These are phyloP conservation scores for Fusarium irregulare DNA, from an alignment of 2,329 filamentous ascomycete species.

Conservation along the genomic window DNA sequence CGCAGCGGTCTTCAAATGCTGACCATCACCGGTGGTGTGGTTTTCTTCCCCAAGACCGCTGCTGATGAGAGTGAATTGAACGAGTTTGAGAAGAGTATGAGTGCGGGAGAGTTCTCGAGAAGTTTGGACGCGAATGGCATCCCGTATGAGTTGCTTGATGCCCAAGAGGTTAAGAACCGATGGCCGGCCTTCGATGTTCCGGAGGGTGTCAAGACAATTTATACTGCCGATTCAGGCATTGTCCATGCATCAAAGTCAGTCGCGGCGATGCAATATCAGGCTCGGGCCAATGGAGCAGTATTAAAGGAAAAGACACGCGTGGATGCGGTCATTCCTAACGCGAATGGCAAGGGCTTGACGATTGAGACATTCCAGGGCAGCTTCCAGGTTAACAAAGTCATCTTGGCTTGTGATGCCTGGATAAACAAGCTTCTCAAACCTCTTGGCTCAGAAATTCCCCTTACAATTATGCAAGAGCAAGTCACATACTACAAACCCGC, in stretches of 20 bases:
- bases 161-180: slow-evolving; percentile 23
- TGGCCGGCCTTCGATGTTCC: slow-evolving; percentile 41
- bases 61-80: neutral
- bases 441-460: slow-evolving; percentile 22
- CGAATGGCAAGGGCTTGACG: neutral
- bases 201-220: slow-evolving; percentile 26
- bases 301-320: slow-evolving; percentile 26
- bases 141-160: slow-evolving; percentile 36
- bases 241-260: slow-evolving; percentile 35
- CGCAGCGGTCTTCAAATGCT: slow-evolving; percentile 33
- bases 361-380: slow-evolving; percentile 19
- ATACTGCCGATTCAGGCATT: slow-evolving; percentile 42
- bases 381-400: slow-evolving; percentile 26
- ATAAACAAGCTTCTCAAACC: slow-evolving; percentile 31
- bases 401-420: slow-evolving; percentile 33
- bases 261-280: slow-evolving; percentile 26
- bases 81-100: slow-evolving; percentile 23
- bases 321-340: slow-evolving; percentile 2
- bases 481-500: slow-evolving; percentile 37
- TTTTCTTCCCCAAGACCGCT: slow-evolving; percentile 32
- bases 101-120: neutral
- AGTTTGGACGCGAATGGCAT: slow-evolving; percentile 31
- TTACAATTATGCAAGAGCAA: slow-evolving; percentile 39
- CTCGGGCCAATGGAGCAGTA: slow-evolving; percentile 19
- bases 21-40: slow-evolving; percentile 40